Evolutionary conservation across 2,329 filamentous ascomycete genomes (phyloP).

Genomic region (Aspergillus sp.): DNA sequence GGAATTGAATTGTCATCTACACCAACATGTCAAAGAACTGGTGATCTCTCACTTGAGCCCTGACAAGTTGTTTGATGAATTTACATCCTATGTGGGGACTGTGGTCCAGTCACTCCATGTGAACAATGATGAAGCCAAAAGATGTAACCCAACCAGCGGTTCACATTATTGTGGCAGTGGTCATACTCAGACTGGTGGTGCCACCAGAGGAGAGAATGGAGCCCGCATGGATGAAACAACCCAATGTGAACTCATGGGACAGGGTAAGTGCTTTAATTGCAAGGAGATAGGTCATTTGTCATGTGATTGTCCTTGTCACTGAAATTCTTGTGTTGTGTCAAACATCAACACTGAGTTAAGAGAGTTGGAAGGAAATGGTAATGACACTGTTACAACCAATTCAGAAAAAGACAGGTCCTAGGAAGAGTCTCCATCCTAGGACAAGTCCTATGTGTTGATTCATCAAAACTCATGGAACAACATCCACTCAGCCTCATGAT

Average conservation of each 20-base stretch:
- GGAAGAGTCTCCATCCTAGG: not conserved
- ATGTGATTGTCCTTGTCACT: too few species aligned
- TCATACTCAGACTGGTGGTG: too few species aligned
- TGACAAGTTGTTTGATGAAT: not conserved
- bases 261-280: too few species aligned
- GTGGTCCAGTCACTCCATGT: not conserved
- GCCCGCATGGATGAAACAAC: too few species aligned
- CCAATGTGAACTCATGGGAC: too few species aligned
- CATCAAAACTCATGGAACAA: not conserved
- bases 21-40: not conserved
- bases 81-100: not conserved
- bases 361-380: not conserved
- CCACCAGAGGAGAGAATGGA: too few species aligned
- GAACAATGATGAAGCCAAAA: not conserved
- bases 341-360: too few species aligned
- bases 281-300: too few species aligned
- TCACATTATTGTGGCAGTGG: too few species aligned
- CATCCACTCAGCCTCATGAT: not conserved
- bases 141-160: too few species aligned
- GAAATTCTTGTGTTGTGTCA: too few species aligned
- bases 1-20: not conserved
- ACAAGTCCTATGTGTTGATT: too few species aligned
- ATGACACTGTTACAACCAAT: not conserved
- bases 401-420: not conserved
- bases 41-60: not conserved